Evolutionary conservation across 108 stramenopile genomes (phyloP).

Genomic region (Skeletonema marinoi): DNA sequence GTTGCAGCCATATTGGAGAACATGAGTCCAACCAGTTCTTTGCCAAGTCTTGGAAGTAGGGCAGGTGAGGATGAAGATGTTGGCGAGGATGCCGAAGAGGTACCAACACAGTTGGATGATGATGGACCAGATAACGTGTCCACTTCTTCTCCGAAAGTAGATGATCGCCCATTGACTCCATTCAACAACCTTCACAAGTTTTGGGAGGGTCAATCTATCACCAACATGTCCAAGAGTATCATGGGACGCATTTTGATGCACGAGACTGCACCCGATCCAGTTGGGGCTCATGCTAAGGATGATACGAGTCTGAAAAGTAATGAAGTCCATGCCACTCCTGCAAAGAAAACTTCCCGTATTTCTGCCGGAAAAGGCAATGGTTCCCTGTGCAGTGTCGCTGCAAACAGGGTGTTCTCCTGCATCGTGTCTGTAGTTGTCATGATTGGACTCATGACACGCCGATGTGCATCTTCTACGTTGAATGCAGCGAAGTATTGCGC

Average conservation of each 20-base stretch:
- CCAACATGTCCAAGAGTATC: constrained; percentile 11
- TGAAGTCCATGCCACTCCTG: background rate
- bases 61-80: background rate
- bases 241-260: constrained; percentile 10
- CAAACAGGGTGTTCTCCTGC: background rate
- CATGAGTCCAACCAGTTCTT: constrained; percentile 1
- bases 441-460: background rate
- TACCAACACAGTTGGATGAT: background rate
- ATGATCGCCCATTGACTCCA: constrained; percentile 20
- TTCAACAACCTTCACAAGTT: constrained; percentile 26
- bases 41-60: constrained; percentile 10
- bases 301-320: background rate
- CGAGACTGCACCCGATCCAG: constrained; percentile 2
- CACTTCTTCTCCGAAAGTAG: constrained; percentile 27
- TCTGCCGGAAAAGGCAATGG: background rate
- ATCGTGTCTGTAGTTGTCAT: background rate
- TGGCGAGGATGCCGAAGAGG: background rate
- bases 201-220: constrained; percentile 27
- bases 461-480: background rate
- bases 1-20: background rate
- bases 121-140: background rate
- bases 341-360: background rate
- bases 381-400: background rate
- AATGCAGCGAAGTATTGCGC: background rate
- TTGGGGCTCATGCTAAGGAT: background rate